Evolutionary conservation across 768 basidiomycete genomes (phyloP), one percentile per base, ranked within the genome.

Genomic region (Baorangia bicolor): DNA sequence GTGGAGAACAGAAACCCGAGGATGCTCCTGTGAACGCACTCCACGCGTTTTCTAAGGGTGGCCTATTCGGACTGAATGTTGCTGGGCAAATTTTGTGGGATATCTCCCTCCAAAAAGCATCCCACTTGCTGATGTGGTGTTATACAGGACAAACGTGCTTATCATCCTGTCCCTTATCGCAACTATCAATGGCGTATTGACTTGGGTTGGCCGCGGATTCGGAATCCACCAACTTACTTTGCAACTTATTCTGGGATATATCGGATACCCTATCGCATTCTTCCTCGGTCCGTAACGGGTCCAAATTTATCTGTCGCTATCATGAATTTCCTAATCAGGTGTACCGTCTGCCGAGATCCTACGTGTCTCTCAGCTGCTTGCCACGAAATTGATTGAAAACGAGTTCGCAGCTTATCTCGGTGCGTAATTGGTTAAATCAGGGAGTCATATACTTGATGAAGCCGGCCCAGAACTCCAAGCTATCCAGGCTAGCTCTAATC

Each of bases 221-320:
- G 90, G 88, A 35, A 90, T 94, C 63, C 81, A 88, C 64, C 77
- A 81, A 0, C 82, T 95, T 51, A 94, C 92, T 3, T 78, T 97
- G 23, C 85, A 95, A 68, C 83, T 95, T 57, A 79, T 94, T 62
- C 74, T 94, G 56, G 86, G 91, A 38, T 95, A 97, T 74, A 70
- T 94, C 62, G 89, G 90, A 76, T 95, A 95, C 73, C 94, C 94
- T 27, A 58, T 96, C 57, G 82, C 89, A 2, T 93, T 93, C 78
- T 84, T 93, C 76, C 74, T 85, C 56, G 80, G 76, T 70, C 41
- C 40, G 71, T 60, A 8, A 37, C 30, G 5, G n/a, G 20, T 44
- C 13, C 12, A 23, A 21, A 5, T 4, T n/a, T 18, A 4, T 4
- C 14, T 20, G 40, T 31, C 2, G n/a, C 18, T 40, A 42, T 62